phyloP scores from a whole-genome alignment of 148 eudicot genomes.

The Fagopyrum esculentum region DNA sequence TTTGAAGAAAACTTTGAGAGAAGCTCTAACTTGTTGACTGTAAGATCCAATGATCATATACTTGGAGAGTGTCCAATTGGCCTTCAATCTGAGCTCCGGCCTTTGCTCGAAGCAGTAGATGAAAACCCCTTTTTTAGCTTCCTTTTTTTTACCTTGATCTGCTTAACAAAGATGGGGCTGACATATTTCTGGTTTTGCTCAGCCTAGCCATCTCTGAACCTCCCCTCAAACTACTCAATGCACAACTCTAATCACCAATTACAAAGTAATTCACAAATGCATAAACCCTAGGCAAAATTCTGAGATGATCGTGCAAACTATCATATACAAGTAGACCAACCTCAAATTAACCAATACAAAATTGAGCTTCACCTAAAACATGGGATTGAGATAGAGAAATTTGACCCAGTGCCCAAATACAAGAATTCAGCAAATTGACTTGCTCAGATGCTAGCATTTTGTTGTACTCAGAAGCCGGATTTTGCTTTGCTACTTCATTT shows the following conservation, averaged over 20 bases:
- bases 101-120: constrained; percentile 26
- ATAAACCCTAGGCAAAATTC: neutral
- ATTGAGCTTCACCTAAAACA: neutral
- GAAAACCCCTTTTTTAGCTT: constrained; percentile 24
- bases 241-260: neutral
- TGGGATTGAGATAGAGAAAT: neutral
- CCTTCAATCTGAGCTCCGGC: constrained; percentile 24
- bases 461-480: neutral
- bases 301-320: neutral
- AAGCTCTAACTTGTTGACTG: constrained; percentile 28
- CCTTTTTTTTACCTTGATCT: constrained; percentile 22
- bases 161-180: constrained; percentile 31
- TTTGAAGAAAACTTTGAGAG: neutral
- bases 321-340: neutral
- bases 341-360: neutral
- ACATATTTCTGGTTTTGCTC: no score
- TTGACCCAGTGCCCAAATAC: neutral
- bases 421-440: no score
- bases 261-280: neutral
- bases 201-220: no score
- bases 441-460: neutral
- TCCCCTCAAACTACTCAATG: no score
- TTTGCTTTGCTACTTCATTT: neutral
- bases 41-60: constrained; percentile 26
- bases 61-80: constrained; percentile 29